phyloP scores from a whole-genome alignment of 2,329 filamentous ascomycete species.

The Xylaria digitata region DNA sequence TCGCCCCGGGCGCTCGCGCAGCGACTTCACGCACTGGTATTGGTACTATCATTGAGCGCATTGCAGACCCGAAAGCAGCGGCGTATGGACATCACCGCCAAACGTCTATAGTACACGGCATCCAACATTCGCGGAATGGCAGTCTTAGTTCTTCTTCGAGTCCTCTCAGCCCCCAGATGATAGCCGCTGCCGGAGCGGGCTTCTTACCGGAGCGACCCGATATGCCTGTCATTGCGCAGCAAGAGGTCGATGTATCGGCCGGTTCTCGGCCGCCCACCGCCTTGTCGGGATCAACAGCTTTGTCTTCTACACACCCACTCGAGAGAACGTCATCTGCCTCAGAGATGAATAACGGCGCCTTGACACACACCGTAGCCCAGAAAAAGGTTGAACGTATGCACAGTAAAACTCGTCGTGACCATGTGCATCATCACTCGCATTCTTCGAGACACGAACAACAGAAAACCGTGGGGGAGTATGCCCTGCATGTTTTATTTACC shows the following conservation, averaged over 20 bases:
- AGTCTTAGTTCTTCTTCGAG: slow-evolving; percentile 85
- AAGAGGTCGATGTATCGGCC: slow-evolving; percentile 58
- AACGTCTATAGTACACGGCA: slow-evolving; percentile 96
- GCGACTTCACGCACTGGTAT: slow-evolving; percentile 56
- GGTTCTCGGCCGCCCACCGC: slow-evolving; percentile 60
- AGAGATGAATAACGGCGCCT: slow-evolving; percentile 56
- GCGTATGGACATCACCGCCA: slow-evolving; percentile 91
- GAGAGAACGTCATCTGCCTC: slow-evolving; percentile 61
- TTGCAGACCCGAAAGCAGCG: slow-evolving; percentile 66
- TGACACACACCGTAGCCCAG: slow-evolving; percentile 61
- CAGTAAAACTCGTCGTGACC: slow-evolving; percentile 76
- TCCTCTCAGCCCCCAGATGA: slow-evolving; percentile 88
- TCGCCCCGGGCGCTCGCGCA: slow-evolving; percentile 56
- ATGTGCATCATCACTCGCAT: slow-evolving; percentile 79
- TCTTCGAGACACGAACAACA: slow-evolving; percentile 82
- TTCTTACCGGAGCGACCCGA: slow-evolving; percentile 65
- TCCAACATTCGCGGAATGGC: slow-evolving; percentile 91
- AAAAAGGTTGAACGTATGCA: slow-evolving; percentile 71
- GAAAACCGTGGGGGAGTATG: slow-evolving; percentile 98
- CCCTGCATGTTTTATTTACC: slow-evolving; percentile 94
- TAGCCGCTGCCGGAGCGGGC: slow-evolving; percentile 73
- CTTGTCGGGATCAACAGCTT: slow-evolving; percentile 58
- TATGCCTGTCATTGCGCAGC: slow-evolving; percentile 59
- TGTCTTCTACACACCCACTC: slow-evolving; percentile 49
- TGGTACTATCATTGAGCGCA: slow-evolving; percentile 61